phyloP scores from a whole-genome alignment of 306 rosid species.

The Purshia tridentata region DNA sequence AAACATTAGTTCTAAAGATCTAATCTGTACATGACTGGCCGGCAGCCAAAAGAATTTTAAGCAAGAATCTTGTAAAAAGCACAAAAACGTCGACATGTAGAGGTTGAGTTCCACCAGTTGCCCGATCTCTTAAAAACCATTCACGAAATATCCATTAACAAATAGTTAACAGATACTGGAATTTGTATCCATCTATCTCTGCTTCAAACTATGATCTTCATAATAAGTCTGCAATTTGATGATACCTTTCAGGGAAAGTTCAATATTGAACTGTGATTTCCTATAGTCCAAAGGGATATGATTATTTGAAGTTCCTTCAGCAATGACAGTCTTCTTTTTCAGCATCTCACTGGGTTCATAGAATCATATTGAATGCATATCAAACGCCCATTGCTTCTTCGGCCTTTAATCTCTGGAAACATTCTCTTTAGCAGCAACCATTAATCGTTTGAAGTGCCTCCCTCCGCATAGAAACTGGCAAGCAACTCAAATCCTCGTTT shows the following conservation, averaged over 20 bases:
- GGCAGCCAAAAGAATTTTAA: slow-evolving; percentile 29
- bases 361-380: not conserved
- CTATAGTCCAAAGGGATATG: not conserved
- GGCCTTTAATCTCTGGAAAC: not conserved
- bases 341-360: not conserved
- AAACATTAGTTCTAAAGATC: slow-evolving; percentile 6
- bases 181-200: not conserved
- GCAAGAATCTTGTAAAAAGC: not conserved
- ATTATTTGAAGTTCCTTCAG: slow-evolving; percentile 1
- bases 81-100: not conserved
- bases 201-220: slow-evolving; percentile 13
- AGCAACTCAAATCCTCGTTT: slow-evolving; percentile 44
- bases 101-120: not conserved
- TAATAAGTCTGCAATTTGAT: not conserved
- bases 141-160: slow-evolving; percentile 5
- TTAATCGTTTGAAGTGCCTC: slow-evolving; percentile 49
- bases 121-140: slow-evolving; percentile 11
- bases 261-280: slow-evolving; percentile 1
- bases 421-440: slow-evolving; percentile 46
- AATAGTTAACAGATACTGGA: not conserved
- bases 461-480: slow-evolving; percentile 43
- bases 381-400: not conserved
- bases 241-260: not conserved
- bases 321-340: not conserved
- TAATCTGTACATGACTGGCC: slow-evolving; percentile 18